A percentile compares a stretch with the other conserved stretches of the same genome.
phyloP scores from a whole-genome alignment of 208 protist genomes.

The Acanthamoeba castellanii region DNA sequence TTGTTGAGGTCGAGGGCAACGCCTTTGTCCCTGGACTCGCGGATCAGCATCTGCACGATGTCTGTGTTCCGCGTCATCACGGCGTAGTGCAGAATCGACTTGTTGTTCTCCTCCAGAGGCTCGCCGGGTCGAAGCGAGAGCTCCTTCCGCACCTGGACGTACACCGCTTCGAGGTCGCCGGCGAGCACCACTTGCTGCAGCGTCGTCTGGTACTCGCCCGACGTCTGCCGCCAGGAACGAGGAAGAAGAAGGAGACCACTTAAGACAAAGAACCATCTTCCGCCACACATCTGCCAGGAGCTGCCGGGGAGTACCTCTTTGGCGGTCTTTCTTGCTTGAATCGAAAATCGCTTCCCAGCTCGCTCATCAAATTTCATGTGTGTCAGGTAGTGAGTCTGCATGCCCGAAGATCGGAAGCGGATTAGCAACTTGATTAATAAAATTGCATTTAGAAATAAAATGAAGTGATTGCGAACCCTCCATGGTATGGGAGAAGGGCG shows the following conservation, averaged over 20 bases:
- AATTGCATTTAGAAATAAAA: neutral
- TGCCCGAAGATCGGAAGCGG: neutral
- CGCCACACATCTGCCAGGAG: neutral
- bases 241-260: neutral
- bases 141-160: conserved; percentile 59
- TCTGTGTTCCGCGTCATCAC: conserved; percentile 48
- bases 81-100: conserved; percentile 71
- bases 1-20: conserved; percentile 57
- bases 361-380: conserved; percentile 68
- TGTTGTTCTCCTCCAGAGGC: conserved; percentile 66
- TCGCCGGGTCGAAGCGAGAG: neutral
- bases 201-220: conserved; percentile 70
- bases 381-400: conserved; percentile 28
- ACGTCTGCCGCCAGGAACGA: neutral
- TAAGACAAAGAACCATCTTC: neutral
- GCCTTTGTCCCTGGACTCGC: conserved; percentile 10
- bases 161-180: conserved; percentile 28
- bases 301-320: neutral
- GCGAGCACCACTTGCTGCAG: conserved; percentile 68
- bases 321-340: neutral
- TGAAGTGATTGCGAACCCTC: neutral
- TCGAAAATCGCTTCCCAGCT: conserved; percentile 30
- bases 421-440: neutral
- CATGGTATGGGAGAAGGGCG: conserved; percentile 26
- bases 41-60: conserved; percentile 41